These are phyloP conservation scores for Suillus subalutaceus DNA, from an alignment of 768 basidiomycete species.

Conservation along the genomic window DNA sequence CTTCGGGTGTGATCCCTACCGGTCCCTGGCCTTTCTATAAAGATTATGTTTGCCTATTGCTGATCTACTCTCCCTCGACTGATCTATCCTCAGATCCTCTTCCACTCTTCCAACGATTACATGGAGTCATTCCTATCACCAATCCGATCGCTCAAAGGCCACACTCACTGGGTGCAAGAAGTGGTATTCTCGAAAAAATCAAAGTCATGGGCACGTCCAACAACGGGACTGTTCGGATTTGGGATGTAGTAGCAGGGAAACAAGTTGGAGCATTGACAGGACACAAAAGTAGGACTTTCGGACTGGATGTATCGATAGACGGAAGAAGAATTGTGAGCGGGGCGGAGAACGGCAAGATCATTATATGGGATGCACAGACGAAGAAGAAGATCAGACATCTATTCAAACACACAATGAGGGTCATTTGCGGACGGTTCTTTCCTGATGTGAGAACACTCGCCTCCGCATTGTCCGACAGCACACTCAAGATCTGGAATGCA, in stretches of 20 bases:
- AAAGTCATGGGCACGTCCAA: neutral
- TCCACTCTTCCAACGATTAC: neutral
- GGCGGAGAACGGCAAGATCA: neutral
- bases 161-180: neutral
- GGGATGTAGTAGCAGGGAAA: neutral
- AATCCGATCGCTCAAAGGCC: neutral
- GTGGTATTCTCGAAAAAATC: too few species aligned
- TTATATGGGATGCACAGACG: neutral
- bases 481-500: too few species aligned
- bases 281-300: neutral
- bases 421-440: neutral
- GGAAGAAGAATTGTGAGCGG: neutral
- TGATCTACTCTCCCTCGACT: neutral
- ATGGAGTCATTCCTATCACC: neutral
- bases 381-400: neutral
- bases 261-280: neutral
- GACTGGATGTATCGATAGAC: neutral
- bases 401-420: too few species aligned
- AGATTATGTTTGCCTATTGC: neutral
- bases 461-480: too few species aligned
- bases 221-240: neutral
- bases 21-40: neutral
- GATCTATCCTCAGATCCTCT: neutral
- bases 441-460: neutral
- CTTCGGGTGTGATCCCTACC: neutral